Base-by-base conservation (phyloP, 2,329 filamentous ascomycete species). In the Cadophora malorum region DNA sequence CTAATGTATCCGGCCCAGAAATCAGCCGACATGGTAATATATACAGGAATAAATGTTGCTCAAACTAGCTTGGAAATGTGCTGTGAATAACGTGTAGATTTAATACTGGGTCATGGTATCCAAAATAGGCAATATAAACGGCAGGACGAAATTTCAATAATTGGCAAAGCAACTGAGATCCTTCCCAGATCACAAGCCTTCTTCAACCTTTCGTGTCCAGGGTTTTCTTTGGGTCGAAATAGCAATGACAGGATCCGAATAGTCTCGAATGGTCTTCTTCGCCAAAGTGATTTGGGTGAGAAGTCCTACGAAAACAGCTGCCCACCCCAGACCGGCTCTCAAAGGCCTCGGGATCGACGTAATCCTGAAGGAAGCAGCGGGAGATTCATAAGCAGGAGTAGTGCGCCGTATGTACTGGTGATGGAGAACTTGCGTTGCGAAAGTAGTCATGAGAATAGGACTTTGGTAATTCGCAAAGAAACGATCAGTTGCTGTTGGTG, bases 1-100 rank as follows among this genome's bases (percentile, higher is more conserved):
- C 91, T 95, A 69, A 96, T 81, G 79, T 97, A 97, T 76, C 94
- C 94, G 67, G 94, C 92, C 92, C 92, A 97, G 80, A 97, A 97
- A 78, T 97, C 94, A 73, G 93, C 75, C 7, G 76, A 78, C 77
- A 78, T 78, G n/a, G 12, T 71, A 28, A 21, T 60, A 52, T 62
- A 33, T 21, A 33, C 19, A 23, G 7, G 25, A 58, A 12, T 31
- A 38, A 16, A n/a, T 52, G 14, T 38, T n/a, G 25, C 45, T 38
- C 16, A 23, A 19, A 21, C 19, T 50, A 19, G 38, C 38, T 25
- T 31, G 25, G 16, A n/a, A n/a, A 25, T 41, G 12, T 45, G 12
- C 2, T 21, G 10, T 21, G 33, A 49, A 41, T 19, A 33, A 23
- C 21, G 12, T 35, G 53, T 19, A 19, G 9, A 12, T 31, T 64